These are phyloP conservation scores for Suillus luteus DNA, from an alignment of 768 basidiomycete genomes.

Conservation along the genomic window DNA sequence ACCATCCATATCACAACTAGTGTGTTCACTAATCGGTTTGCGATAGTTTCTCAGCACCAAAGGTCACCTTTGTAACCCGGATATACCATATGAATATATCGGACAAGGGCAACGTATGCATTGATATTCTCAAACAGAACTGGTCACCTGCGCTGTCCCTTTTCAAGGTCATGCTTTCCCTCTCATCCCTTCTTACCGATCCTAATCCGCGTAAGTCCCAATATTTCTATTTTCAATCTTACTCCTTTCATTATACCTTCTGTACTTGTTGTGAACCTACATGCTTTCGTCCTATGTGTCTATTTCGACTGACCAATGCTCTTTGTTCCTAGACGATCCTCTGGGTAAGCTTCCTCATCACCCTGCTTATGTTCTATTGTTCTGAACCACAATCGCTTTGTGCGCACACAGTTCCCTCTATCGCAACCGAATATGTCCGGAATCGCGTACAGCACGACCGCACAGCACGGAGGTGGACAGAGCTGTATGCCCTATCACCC, in stretches of 20 bases:
- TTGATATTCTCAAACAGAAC: conserved; percentile 90
- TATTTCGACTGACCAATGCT: conserved; percentile 9
- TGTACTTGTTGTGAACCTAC: not conserved
- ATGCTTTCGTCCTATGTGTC: conserved; percentile 7
- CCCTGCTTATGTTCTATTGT: not conserved
- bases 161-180: conserved; percentile 92
- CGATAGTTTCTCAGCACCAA: conserved; percentile 75
- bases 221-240: not conserved
- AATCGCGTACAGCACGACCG: conserved; percentile 72
- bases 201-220: conserved; percentile 82
- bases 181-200: conserved; percentile 90
- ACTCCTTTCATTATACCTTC: not conserved
- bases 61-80: conserved; percentile 72
- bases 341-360: conserved; percentile 48
- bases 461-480: conserved; percentile 79
- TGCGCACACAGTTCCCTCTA: conserved; percentile 59
- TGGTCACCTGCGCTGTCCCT: conserved; percentile 95
- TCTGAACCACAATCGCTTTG: not conserved
- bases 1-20: not conserved
- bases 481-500: conserved; percentile 61
- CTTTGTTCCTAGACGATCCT: conserved; percentile 56
- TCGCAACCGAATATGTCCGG: conserved; percentile 68
- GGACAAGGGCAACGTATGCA: conserved; percentile 76
- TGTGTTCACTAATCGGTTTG: conserved; percentile 11
- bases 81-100: conserved; percentile 93